Conservation (phyloP, 257 asterid genomes). For the Gentiana macrophylla region DNA sequence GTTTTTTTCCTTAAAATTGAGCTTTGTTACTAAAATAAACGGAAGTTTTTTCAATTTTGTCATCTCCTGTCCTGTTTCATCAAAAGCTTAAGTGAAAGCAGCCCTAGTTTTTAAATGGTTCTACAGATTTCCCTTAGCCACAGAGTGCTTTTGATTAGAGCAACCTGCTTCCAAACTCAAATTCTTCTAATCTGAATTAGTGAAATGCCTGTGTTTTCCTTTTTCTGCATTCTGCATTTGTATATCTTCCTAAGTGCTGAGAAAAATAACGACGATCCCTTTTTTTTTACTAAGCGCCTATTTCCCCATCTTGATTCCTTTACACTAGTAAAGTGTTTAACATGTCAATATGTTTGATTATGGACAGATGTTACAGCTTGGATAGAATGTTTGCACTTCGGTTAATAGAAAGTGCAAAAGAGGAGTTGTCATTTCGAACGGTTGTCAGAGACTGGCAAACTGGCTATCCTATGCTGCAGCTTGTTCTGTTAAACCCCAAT, state of each 20-base stretch:
- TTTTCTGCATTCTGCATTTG: no score
- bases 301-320: neutral
- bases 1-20: no score
- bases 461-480: slow-evolving; percentile 45
- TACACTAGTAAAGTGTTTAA: slow-evolving; percentile 4
- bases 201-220: no score
- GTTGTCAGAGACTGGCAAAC: slow-evolving; percentile 63
- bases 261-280: neutral
- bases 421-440: slow-evolving; percentile 74
- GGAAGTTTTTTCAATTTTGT: neutral
- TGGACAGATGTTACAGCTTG: slow-evolving; percentile 49
- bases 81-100: no score
- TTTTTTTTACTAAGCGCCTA: neutral
- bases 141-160: no score
- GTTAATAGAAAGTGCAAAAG: slow-evolving; percentile 74
- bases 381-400: slow-evolving; percentile 73
- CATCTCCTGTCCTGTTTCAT: no score
- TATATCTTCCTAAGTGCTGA: no score
- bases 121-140: no score
- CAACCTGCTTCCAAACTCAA: neutral
- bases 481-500: slow-evolving; percentile 77
- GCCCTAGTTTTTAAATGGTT: no score
- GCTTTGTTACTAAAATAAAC: neutral
- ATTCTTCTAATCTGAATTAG: neutral
- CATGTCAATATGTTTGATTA: slow-evolving; percentile 8